Evolutionary conservation across 148 eudicot genomes (phyloP), one percentile per base, ranked within the genome.

Genomic region (Agrostemma githago): DNA sequence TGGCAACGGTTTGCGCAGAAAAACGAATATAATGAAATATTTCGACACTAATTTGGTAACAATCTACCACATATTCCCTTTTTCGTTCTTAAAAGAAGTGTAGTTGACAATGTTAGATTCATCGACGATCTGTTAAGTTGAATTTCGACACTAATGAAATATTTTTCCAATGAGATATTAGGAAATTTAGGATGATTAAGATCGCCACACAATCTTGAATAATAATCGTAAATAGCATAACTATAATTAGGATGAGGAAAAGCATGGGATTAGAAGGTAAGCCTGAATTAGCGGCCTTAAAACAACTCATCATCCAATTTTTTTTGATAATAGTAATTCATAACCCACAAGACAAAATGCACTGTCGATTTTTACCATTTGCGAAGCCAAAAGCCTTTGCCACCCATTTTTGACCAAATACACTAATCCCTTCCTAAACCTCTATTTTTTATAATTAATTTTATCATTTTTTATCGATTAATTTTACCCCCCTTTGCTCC

Each of bases 341-440:
- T 41, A 38, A 62, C 59, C 44, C 66, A 59, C n/a, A 66, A 60
- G 57, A 58, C 71, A 40, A 76, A 75, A 43, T 48, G 21, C 34
- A 71, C 58, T 68, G 71, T 21, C 61, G 64, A 71, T 65, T 51
- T 80, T 80, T 17, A 53, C 72, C 62, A 6, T 57, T 71, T 66
- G 76, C 72, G 59, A 80, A 65, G 79, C 79, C 68, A 71, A 20
- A 57, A 44, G 79, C 71, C 26, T 53, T 72, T 68, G 68, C 70
- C 70, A 67, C 69, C 76, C 65, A 9, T 40, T 67, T 34, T 67
- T 38, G 62, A 41, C 62, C 34, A 53, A 8, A 67, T 40, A 66
- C 62, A 59, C 65, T 59, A 60, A 72, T 72, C 79, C 70, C 70
- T 67, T 67, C 83, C 40, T 66, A 80, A 80, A 76, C 83, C 83